phyloP scores from a whole-genome alignment of 139 green algal species.

The Chlamydomonas sp. region DNA sequence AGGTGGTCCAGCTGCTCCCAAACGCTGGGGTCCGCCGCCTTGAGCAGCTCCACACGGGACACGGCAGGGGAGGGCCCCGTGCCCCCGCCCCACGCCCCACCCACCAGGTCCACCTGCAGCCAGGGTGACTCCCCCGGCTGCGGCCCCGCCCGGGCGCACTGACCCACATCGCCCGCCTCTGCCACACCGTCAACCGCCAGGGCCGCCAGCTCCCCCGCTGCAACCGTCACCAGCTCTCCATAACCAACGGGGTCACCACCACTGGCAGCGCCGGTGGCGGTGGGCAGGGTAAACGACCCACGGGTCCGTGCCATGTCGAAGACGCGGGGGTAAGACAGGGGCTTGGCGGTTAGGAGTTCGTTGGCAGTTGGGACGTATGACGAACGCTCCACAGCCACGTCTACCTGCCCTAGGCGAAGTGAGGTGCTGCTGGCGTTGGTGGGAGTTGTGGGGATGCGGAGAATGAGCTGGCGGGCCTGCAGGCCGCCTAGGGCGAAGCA shows the following conservation, averaged over 20 bases:
- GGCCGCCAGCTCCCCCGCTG: neutral
- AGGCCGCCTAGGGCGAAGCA: conserved; percentile 3
- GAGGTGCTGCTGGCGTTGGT: neutral
- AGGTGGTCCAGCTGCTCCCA: neutral
- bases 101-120: conserved; percentile 20
- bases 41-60: conserved; percentile 13
- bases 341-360: neutral
- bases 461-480: neutral
- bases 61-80: neutral
- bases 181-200: conserved; percentile 9
- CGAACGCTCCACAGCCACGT: neutral
- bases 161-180: neutral
- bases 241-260: neutral
- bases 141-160: neutral
- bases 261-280: too few species aligned
- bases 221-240: neutral
- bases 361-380: neutral
- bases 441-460: neutral
- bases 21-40: neutral
- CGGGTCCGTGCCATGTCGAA: neutral
- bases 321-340: conserved; percentile 2
- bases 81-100: neutral
- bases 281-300: neutral
- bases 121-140: neutral
- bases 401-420: conserved; percentile 17